Conservation (phyloP, 495 filamentous ascomycete species). For the Neurospora sp. region DNA sequence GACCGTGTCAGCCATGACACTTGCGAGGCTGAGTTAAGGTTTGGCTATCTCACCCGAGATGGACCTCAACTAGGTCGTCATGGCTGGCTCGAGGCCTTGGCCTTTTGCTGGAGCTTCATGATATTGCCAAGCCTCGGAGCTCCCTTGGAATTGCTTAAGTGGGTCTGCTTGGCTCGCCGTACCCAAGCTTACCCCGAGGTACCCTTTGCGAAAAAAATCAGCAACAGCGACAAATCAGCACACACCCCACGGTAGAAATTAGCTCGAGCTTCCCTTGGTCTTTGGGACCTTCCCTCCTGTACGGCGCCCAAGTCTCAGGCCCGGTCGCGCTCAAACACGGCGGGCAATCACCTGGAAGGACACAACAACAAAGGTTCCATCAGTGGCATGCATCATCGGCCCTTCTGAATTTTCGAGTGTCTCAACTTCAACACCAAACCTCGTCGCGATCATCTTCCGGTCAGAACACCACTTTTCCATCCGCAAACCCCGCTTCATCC, state of each 20-base stretch:
- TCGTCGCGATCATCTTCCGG: slow-evolving; percentile 5
- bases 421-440: slow-evolving; percentile 19
- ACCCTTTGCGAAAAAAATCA: slow-evolving; percentile 6
- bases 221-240: slow-evolving; percentile 1
- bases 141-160: slow-evolving; percentile 3
- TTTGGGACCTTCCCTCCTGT: neutral
- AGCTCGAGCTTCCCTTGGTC: slow-evolving; percentile 1
- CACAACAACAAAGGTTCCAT: slow-evolving; percentile 15
- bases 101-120: neutral
- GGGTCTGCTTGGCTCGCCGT: slow-evolving; percentile 8
- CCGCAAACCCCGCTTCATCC: slow-evolving; percentile 10
- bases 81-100: neutral
- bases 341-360: slow-evolving; percentile 6
- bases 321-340: neutral
- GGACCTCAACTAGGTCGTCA: neutral
- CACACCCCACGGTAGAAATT: neutral
- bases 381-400: slow-evolving; percentile 15
- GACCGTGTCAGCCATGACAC: neutral
- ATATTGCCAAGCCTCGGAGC: neutral
- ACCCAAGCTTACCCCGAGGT: neutral
- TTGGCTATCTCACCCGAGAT: neutral
- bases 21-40: neutral
- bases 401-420: slow-evolving; percentile 25
- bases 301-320: neutral
- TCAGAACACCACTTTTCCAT: slow-evolving; percentile 6